phyloP scores from a whole-genome alignment of 2,329 filamentous ascomycete genomes.

The Ustulina deusta region DNA sequence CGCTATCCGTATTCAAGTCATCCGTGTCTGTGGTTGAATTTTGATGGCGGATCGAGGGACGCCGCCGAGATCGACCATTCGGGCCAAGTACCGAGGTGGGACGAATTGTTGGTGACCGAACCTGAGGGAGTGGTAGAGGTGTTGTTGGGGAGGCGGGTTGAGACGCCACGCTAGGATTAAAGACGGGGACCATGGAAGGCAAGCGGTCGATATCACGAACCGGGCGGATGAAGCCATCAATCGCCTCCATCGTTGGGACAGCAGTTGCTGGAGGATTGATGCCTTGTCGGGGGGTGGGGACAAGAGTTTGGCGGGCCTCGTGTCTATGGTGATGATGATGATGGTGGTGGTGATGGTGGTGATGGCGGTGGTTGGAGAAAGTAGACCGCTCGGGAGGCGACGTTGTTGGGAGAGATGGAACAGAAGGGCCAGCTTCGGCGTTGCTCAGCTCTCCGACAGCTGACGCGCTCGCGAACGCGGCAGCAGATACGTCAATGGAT shows the following conservation, averaged over 20 bases:
- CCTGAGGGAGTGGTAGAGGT: slow-evolving; percentile 76
- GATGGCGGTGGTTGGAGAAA: slow-evolving; percentile 65
- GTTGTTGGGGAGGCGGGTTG: slow-evolving; percentile 93
- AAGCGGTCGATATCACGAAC: slow-evolving; percentile 85
- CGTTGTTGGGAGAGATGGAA: slow-evolving; percentile 71
- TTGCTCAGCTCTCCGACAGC: slow-evolving; percentile 55
- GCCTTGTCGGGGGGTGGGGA: slow-evolving; percentile 63
- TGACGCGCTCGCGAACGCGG: slow-evolving; percentile 61
- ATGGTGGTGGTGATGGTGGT: slow-evolving; percentile 61
- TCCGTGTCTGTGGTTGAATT: slow-evolving; percentile 90
- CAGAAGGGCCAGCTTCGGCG: slow-evolving; percentile 70
- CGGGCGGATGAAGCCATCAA: slow-evolving; percentile 81
- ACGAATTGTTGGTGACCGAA: slow-evolving; percentile 67
- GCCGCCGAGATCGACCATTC: slow-evolving; percentile 69
- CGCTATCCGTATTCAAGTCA: slow-evolving; percentile 86
- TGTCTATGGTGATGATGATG: slow-evolving; percentile 61
- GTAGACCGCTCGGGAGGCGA: slow-evolving; percentile 78
- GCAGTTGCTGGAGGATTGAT: slow-evolving; percentile 76
- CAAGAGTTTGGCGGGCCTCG: slow-evolving; percentile 63
- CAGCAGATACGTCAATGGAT: slow-evolving; percentile 79
- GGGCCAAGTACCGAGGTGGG: slow-evolving; percentile 66
- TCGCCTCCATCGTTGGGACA: slow-evolving; percentile 73
- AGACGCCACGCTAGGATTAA: slow-evolving; percentile 78
- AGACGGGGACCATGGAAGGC: slow-evolving; percentile 81
- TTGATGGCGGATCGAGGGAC: slow-evolving; percentile 90